phyloP scores from a whole-genome alignment of 2,329 filamentous ascomycete species.

The Verticillium nonalfalfae region DNA sequence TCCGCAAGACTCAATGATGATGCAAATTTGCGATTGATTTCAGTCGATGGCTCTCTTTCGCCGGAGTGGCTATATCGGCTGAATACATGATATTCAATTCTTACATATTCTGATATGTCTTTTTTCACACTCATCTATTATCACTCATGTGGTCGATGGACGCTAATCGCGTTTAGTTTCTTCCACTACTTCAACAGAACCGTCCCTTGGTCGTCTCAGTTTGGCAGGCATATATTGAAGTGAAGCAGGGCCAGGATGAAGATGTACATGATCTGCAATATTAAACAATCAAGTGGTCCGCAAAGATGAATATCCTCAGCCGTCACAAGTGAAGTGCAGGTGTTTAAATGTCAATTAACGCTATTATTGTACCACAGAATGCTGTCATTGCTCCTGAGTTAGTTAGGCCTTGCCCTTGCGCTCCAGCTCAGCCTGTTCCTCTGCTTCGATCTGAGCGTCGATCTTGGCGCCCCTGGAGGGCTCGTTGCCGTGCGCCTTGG shows the following conservation, averaged over 20 bases:
- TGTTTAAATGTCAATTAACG: neutral
- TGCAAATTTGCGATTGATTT: slow-evolving; percentile 99
- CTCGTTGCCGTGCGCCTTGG: slow-evolving; percentile 64
- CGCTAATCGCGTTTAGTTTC: neutral
- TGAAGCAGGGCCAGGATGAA: too few species aligned
- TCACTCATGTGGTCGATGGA: neutral
- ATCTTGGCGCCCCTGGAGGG: slow-evolving; percentile 67
- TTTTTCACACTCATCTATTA: neutral
- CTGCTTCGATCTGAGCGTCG: slow-evolving; percentile 60
- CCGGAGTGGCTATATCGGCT: slow-evolving; percentile 79
- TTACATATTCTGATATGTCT: slow-evolving; percentile 93
- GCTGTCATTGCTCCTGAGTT: neutral
- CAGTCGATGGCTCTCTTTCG: slow-evolving; percentile 74
- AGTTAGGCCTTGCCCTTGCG: slow-evolving; percentile 47
- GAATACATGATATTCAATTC: slow-evolving; percentile 82
- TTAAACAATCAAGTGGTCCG: neutral
- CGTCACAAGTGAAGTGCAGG: neutral
- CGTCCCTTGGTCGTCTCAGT: too few species aligned
- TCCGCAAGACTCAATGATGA: slow-evolving; percentile 60
- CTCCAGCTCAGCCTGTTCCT: slow-evolving; percentile 59
- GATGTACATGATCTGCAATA: too few species aligned
- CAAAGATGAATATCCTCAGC: neutral
- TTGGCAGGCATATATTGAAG: too few species aligned
- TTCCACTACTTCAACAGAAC: neutral
- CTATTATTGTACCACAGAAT: neutral